Percentiles rank a stretch among this genome's conserved stretches.
phyloP scores from a whole-genome alignment of 2,329 filamentous ascomycete genomes.

The Venturia oleaginea region DNA sequence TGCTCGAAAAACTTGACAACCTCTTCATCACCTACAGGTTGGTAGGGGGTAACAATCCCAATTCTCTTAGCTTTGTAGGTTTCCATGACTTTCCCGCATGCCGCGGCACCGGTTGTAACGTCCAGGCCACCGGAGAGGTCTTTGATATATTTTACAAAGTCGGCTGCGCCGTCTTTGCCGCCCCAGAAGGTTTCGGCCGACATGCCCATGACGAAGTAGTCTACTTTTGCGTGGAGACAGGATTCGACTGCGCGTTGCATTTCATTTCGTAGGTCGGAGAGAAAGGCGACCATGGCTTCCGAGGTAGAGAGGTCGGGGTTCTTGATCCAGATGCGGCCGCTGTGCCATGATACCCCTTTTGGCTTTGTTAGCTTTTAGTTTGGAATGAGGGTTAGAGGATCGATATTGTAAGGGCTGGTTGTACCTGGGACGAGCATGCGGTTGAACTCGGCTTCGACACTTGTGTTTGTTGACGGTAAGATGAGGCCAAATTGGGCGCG shows the following conservation, averaged over 20 bases:
- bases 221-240: conserved; percentile 22
- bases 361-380: conserved; percentile 14
- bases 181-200: conserved; percentile 28
- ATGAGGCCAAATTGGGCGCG: conserved; percentile 25
- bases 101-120: conserved; percentile 25
- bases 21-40: conserved; percentile 25
- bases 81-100: conserved; percentile 23
- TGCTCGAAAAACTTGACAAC: conserved; percentile 26
- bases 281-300: conserved; percentile 24
- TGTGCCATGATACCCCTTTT: conserved; percentile 24
- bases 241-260: conserved; percentile 23
- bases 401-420: too few relatives aligned
- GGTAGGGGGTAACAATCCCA: conserved; percentile 26
- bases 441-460: conserved; percentile 27
- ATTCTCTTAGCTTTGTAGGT: conserved; percentile 22
- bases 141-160: conserved; percentile 25
- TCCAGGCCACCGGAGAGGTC: conserved; percentile 22
- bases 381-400: neutral
- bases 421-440: conserved; percentile 24
- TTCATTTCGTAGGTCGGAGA: conserved; percentile 22
- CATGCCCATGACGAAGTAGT: conserved; percentile 29
- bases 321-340: conserved; percentile 24
- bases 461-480: conserved; percentile 27
- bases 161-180: conserved; percentile 22
- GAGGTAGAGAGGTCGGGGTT: conserved; percentile 24